Base-by-base conservation (phyloP, 371 early-diverging fungal genomes). In the Rhizopus microsporus region DNA sequence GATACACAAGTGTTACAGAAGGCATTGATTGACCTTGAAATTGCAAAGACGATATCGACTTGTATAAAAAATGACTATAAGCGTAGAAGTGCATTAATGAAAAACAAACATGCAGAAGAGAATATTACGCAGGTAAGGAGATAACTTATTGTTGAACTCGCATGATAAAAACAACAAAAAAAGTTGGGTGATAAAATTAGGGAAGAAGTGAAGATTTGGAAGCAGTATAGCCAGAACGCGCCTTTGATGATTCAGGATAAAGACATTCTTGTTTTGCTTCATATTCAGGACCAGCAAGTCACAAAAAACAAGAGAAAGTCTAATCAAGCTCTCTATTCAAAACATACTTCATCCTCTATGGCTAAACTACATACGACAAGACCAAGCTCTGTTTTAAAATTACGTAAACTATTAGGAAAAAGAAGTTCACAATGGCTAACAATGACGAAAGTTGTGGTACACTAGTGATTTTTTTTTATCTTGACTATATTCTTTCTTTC, bases 321-420 rank as follows among this genome's bases (percentile, higher is more conserved):
- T n/a, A 23, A 4, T 46, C 9, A 17, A 46, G 3, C 7, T 5
- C 29, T 46, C 8, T 46, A 46, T 46, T 29, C 54, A 3, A 54
- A 32, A 42, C 54, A 39, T 15, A 54, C 54, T n/a, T 54, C 54
- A 7, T 54, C 54, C 4, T 54, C 43, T 30, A 39, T 54, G 40
- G 54, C 54, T 30, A 54, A 54, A 32, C 23, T 54, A 32, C 39
- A 52, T 17, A 17, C 29, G 32, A 16, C 48, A 7, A 16, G 61
- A 42, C 64, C 68, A 39, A 68, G 74, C 4, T 70, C 70, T 30
- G 65, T 69, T 23, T 73, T 67, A 8, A 73, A 69, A 8, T 44
- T 73, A n/a, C 69, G 74, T 55, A 55, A 69, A 32, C 63, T 72
- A 65, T 63, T 72, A 47, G 65, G 68, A 3, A 65, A 57, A 53